Base-by-base conservation (phyloP, 2,329 filamentous ascomycete genomes). In the Aspergillus brasiliensis region DNA sequence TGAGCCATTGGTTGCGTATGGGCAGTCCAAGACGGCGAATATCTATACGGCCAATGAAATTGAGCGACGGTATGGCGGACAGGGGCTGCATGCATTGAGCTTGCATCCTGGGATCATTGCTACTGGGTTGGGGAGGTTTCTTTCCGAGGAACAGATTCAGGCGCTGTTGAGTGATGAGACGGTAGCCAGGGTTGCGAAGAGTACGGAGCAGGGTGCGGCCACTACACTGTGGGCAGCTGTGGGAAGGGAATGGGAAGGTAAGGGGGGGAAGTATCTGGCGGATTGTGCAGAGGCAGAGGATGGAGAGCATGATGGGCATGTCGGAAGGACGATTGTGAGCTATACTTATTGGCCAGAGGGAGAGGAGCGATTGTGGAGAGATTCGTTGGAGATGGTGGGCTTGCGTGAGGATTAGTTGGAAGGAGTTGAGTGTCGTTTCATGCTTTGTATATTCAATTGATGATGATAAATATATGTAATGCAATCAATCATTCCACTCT, bases 31-130 rank as follows among this genome's bases (percentile, higher is more conserved):
- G 63, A 76, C 78, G 0, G 82, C 83, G 13, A 84, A 83, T 60
- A 77, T 85, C 19, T 82, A 77, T 62, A 79, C 82, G 55, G 78
- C 83, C 2, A 83, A 80, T 62, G 76, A 83, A 56, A 75, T 86
- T 23, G 82, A 85, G 44, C 76, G 82, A 0, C 75, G 75, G 0
- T 85, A 83, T 62, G 80, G 78, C 2, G 21, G 68, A 0, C 65
- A 71, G 3, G 78, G 80, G 2, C 62, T 86, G 0, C 81, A 82
- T 56, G 81, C 75, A 0, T 69, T 72, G 19, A 75, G 75, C 13
- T 59, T 83, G 5, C 79, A 83, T 59, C 84, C 83, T 0, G 83
- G 84, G 1, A 31, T 52, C 13, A 53, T 62, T 19, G 52, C 37
- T 31, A 59, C 53, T 0, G 25, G 52, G 3, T 21, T 49, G 23